Conservation (phyloP, 73 alveolate genomes). For the Tetrahymena elliotti region DNA sequence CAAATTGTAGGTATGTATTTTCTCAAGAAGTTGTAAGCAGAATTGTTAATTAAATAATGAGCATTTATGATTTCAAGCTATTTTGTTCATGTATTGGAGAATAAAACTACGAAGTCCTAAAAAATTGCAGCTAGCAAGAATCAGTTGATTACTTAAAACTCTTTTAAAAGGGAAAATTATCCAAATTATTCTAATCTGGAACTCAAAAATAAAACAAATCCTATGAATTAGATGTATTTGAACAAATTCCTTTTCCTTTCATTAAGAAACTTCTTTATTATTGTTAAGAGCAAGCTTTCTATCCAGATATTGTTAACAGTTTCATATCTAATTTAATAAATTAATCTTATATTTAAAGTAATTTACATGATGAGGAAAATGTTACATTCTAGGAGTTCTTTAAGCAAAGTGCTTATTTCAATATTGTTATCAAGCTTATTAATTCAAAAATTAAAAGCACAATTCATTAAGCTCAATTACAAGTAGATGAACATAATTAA, state of each 20-base stretch:
- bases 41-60: not conserved
- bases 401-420: not conserved
- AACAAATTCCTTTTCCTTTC: not conserved
- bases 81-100: not conserved
- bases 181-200: not conserved
- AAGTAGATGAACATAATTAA: not conserved
- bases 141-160: not conserved
- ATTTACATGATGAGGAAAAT: not conserved
- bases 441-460: not conserved
- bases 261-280: not conserved
- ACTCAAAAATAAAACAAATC: not conserved
- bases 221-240: not conserved
- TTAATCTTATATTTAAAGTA: not conserved
- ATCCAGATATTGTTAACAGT: not conserved
- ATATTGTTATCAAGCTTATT: not conserved
- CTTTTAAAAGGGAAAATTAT: not conserved
- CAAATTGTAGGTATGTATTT: not conserved
- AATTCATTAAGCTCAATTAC: not conserved
- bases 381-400: not conserved
- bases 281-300: not conserved
- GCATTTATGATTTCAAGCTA: not conserved
- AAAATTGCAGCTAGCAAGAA: not conserved
- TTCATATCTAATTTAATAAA: not conserved
- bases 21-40: not conserved
- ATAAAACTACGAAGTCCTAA: not conserved